A percentile compares a stretch with the other conserved stretches of the same genome.
These are phyloP conservation scores for Diutina sp. DNA, from an alignment of 1,139 yeast species.

Conservation along the genomic window DNA sequence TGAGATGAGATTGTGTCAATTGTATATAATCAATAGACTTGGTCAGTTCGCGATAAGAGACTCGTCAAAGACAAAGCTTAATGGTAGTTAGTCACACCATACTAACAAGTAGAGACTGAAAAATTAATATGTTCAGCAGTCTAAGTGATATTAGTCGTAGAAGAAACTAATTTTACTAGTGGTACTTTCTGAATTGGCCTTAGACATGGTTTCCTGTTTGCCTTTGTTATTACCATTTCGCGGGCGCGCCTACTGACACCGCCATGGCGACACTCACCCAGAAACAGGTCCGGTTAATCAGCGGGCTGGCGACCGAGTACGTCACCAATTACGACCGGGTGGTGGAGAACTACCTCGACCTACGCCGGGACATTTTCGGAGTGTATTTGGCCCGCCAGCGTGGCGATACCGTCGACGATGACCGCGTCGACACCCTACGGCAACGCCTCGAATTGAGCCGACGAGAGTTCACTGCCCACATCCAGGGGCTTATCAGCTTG, in stretches of 20 bases:
- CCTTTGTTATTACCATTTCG: neutral
- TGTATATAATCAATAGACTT: too few species aligned
- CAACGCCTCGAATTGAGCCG: neutral
- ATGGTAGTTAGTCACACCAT: too few species aligned
- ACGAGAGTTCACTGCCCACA: neutral
- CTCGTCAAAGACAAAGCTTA: too few species aligned
- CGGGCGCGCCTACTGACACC: too few species aligned
- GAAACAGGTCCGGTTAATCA: neutral
- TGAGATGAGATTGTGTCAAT: too few species aligned
- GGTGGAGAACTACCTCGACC: neutral
- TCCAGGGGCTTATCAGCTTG: neutral
- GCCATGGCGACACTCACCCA: neutral
- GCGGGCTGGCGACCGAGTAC: neutral
- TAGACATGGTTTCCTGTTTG: too few species aligned
- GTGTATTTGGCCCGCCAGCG: neutral
- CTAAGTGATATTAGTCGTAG: too few species aligned
- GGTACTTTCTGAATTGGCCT: too few species aligned
- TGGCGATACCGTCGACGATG: neutral
- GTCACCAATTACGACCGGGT: neutral
- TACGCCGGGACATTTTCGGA: neutral
- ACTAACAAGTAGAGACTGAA: too few species aligned
- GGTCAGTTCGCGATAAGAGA: too few species aligned
- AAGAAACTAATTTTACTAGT: too few species aligned
- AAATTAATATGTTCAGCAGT: too few species aligned
- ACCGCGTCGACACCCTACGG: neutral